Conservation (phyloP, 768 basidiomycete genomes). For the Postia placenta region DNA sequence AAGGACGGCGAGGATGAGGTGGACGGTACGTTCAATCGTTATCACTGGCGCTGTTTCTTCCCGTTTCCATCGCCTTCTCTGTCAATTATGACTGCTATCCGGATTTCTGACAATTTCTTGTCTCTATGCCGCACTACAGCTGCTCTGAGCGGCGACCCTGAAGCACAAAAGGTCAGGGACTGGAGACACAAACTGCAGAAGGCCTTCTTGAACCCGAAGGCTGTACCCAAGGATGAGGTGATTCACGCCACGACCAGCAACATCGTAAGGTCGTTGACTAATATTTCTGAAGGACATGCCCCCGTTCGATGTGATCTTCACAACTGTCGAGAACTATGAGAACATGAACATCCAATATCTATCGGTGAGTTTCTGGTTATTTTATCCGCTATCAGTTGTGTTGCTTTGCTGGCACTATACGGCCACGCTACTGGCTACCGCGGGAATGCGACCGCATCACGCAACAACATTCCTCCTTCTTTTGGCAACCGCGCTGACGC, state of each 20-base stretch:
- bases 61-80: not conserved
- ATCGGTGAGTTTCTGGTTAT: conserved; percentile 32
- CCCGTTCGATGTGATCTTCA: conserved; percentile 62
- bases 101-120: not conserved
- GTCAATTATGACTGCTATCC: not conserved
- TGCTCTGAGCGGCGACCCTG: conserved; percentile 47
- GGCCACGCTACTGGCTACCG: conserved; percentile 10
- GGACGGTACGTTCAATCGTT: conserved; percentile 42
- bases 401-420: conserved; percentile 26
- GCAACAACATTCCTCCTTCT: conserved; percentile 9
- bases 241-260: conserved; percentile 14
- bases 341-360: conserved; percentile 76
- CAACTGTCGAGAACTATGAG: conserved; percentile 69
- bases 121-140: conserved; percentile 21
- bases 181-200: conserved; percentile 94
- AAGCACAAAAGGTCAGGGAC: conserved; percentile 72
- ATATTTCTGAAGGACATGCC: conserved; percentile 63
- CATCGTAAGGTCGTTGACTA: conserved; percentile 4
- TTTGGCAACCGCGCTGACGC: conserved; percentile 14
- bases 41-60: conserved; percentile 7
- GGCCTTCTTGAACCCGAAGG: conserved; percentile 67
- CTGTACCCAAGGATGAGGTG: conserved; percentile 60
- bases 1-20: conserved; percentile 57
- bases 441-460: conserved; percentile 12
- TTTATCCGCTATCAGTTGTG: conserved; percentile 13